Evolutionary conservation across 2,329 filamentous ascomycete species (phyloP), one percentile per base, ranked within the genome.

Genomic region (Phyllosticta citrichinensis): DNA sequence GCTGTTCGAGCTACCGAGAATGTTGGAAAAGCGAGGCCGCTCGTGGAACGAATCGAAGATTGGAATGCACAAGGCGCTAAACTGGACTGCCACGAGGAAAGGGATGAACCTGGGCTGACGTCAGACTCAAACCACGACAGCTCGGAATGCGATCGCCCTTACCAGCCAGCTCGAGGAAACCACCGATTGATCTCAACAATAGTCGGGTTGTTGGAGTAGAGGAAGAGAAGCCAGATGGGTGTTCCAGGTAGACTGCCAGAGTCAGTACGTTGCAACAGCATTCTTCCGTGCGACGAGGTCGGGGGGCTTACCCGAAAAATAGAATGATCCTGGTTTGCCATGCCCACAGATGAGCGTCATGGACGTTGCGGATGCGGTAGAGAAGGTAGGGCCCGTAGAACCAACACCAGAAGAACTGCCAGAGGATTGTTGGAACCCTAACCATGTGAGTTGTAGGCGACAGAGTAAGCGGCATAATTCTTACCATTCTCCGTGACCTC

Each of bases 271-370:
- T 22, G 2, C 22, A 22, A 22, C 22, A 22, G 22, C 22, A 22
- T 22, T 22, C 22, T 22, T 22, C 22, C 22, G 22, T 22, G 22
- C 22, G 22, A 22, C 22, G 22, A 30, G 17, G 17, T 19, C 9
- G 9, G 17, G 24, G 22, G 2, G 52, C 66, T 63, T 65, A 78
- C 73, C 74, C 75, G 52, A 76, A 73, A 59, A 81, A 61, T 57
- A 79, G 73, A 59, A 77, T 77, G 50, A 77, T 69, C 51, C 84
- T 81, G 33, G 85, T 88, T 68, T 87, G 85, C 5, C 81, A 68
- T 11, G 84, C 78, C 86, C 86, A 88, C 61, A 84, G 82, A 66
- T 87, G 83, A 6, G 84, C 85, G 67, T 88, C 86, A 30, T 78
- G 78, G 65, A 88, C 83, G 22, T 78, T 74, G 8, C 84, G 79